phyloP scores from a whole-genome alignment of 345 rosid genomes.

The Aurinia saxatilis region DNA sequence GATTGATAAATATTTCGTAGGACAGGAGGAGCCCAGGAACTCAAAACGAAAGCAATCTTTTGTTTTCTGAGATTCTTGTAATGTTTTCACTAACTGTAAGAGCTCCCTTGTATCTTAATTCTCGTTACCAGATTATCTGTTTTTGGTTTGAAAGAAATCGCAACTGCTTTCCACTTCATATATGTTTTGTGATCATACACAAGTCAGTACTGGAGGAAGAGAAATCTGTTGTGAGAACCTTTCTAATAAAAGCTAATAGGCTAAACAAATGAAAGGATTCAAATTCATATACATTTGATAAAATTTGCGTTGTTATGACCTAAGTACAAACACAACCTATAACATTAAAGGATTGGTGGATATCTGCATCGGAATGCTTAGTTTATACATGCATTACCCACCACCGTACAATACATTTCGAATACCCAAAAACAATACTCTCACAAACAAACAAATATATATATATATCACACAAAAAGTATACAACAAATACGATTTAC shows the following conservation, averaged over 20 bases:
- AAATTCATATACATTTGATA: not conserved
- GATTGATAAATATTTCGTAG: slow-evolving; percentile 18
- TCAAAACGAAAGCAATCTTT: not conserved
- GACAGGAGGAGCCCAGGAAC: slow-evolving; percentile 6
- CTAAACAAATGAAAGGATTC: not conserved
- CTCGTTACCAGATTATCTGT: not conserved
- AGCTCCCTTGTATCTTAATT: slow-evolving; percentile 4
- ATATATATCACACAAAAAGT: not conserved
- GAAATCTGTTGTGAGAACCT: not conserved
- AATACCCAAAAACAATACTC: not conserved
- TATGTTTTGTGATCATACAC: too few species aligned
- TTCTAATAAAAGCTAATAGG: too few species aligned
- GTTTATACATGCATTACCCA: not conserved
- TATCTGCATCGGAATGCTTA: not conserved
- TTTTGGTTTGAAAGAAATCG: not conserved
- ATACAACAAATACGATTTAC: not conserved
- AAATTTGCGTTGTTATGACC: not conserved
- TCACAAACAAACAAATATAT: not conserved
- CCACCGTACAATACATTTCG: not conserved
- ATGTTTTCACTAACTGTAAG: slow-evolving; percentile 21
- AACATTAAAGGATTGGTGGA: not conserved
- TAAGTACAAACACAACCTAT: slow-evolving; percentile 8
- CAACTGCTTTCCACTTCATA: not conserved
- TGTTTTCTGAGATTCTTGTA: slow-evolving; percentile 18
- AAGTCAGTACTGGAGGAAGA: not conserved